Evolutionary conservation across 495 filamentous ascomycete species (phyloP).

Genomic region (Aspergillus diversus): DNA sequence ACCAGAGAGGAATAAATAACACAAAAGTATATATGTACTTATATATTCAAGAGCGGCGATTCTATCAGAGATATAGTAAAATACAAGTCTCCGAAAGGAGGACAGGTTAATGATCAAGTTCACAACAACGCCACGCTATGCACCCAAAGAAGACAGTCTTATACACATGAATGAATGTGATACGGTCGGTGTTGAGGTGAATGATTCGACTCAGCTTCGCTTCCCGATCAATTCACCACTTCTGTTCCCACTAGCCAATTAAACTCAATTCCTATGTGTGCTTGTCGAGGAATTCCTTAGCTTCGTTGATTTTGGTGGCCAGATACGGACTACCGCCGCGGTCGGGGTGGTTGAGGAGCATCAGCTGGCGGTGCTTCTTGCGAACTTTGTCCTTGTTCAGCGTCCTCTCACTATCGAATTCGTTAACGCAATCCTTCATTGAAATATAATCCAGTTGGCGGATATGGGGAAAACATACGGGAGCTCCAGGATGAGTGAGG

Average conservation of each 20-base stretch:
- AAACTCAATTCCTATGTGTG: constrained; percentile 26
- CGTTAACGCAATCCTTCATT: constrained; percentile 23
- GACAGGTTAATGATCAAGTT: constrained; percentile 29
- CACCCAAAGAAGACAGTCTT: constrained; percentile 36
- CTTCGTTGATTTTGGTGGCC: constrained; percentile 97
- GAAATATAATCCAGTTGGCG: background rate
- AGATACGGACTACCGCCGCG: constrained; percentile 95
- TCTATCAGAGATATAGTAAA: constrained; percentile 43
- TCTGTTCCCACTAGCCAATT: background rate
- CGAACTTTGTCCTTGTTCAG: constrained; percentile 89
- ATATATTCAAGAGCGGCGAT: constrained; percentile 49
- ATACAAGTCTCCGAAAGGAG: constrained; percentile 28
- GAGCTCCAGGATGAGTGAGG: constrained; percentile 86
- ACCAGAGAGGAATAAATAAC: constrained; percentile 3
- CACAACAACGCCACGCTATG: constrained; percentile 53
- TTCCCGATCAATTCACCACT: constrained; percentile 2
- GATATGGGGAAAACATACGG: constrained; percentile 59
- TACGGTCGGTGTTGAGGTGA: background rate
- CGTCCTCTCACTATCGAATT: constrained; percentile 68
- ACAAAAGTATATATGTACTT: constrained; percentile 31
- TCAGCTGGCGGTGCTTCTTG: constrained; percentile 94
- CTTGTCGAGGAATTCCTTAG: constrained; percentile 96
- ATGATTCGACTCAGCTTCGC: background rate
- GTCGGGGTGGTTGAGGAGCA: constrained; percentile 98
- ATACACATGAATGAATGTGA: constrained; percentile 20